phyloP scores from a whole-genome alignment of 495 filamentous ascomycete species.

The Lepidopterella palustris region DNA sequence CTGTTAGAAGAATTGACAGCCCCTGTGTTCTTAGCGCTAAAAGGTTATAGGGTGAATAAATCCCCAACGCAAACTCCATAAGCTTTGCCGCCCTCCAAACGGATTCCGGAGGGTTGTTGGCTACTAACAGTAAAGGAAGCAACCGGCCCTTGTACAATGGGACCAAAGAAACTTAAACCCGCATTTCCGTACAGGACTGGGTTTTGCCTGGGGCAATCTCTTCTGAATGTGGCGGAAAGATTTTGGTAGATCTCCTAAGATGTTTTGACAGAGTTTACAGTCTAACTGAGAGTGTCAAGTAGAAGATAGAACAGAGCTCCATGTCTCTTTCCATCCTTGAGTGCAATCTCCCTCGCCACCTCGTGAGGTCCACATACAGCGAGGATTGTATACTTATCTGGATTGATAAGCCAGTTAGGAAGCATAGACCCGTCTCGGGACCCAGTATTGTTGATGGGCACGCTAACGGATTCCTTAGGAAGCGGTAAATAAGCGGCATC shows the following conservation, averaged over 20 bases:
- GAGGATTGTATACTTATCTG: not conserved
- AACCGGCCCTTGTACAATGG: too few relatives aligned
- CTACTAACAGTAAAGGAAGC: not conserved
- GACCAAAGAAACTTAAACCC: not conserved
- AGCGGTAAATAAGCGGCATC: not conserved
- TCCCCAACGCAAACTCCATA: not conserved
- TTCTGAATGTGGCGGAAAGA: not conserved
- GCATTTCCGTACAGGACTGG: not conserved
- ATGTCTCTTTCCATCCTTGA: not conserved
- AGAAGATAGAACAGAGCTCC: not conserved
- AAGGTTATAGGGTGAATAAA: not conserved
- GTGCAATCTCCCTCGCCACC: not conserved
- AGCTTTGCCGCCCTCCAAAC: not conserved
- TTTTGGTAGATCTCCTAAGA: not conserved
- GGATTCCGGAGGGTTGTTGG: not conserved
- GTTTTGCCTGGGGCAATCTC: not conserved
- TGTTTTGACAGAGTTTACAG: not conserved
- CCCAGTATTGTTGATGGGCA: not conserved
- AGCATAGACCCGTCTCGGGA: not conserved
- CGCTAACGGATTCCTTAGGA: not conserved
- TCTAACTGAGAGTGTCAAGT: not conserved
- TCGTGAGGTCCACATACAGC: not conserved
- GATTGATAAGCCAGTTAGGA: not conserved
- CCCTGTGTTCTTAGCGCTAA: not conserved
- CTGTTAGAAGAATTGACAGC: not conserved